A percentile compares a stretch with the other conserved stretches of the same genome.
Conservation (phyloP, 495 filamentous ascomycete species). For the Annulohypoxylon moriforme region DNA sequence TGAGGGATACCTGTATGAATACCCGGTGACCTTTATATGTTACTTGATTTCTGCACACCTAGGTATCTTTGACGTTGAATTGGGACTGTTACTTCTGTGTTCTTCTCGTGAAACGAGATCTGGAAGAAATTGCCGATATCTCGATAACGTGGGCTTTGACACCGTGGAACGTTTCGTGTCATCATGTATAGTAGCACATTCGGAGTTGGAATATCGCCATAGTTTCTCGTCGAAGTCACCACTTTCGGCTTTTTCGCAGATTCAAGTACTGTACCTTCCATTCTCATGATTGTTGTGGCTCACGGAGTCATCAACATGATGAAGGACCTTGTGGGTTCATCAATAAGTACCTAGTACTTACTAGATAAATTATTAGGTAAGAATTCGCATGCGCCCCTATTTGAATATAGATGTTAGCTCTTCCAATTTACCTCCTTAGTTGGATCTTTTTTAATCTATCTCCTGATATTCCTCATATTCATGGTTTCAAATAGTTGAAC, state of each 20-base stretch:
- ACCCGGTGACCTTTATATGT: neutral
- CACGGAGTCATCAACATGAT: neutral
- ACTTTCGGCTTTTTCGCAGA: constrained; percentile 15
- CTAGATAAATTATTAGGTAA: too few relatives aligned
- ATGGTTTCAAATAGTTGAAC: neutral
- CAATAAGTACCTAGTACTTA: too few relatives aligned
- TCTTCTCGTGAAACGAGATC: neutral
- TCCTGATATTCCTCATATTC: neutral
- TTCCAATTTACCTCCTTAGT: neutral
- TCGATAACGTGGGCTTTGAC: neutral
- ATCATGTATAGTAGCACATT: neutral
- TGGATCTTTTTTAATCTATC: constrained; percentile 1
- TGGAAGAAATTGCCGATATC: too few relatives aligned
- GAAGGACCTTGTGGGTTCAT: neutral
- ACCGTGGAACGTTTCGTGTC: neutral
- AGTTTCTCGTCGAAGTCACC: neutral
- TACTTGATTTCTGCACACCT: neutral
- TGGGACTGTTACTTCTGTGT: neutral
- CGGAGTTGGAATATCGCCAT: neutral
- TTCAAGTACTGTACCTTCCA: constrained; percentile 1
- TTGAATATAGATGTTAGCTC: constrained; percentile 16
- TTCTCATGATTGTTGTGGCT: constrained; percentile 1
- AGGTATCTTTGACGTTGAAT: neutral
- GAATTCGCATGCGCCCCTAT: neutral
- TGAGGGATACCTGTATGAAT: neutral